Percentiles rank a stretch among this genome's conserved stretches.
phyloP scores from a whole-genome alignment of 495 filamentous ascomycete genomes.

The Talaromyces stipitatus region DNA sequence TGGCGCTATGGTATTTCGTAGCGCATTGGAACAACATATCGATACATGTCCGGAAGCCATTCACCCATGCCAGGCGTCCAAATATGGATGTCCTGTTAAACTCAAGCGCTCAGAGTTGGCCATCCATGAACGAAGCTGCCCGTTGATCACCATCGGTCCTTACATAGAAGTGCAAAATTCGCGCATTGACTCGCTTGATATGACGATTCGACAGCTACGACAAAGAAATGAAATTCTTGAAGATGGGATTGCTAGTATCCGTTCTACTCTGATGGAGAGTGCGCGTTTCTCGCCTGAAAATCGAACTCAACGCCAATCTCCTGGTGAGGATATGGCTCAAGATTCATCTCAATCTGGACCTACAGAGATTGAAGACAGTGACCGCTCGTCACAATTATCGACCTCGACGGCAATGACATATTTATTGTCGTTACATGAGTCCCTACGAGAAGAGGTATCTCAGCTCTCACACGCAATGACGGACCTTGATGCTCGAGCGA shows the following conservation, averaged over 20 bases:
- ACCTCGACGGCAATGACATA: conserved; percentile 44
- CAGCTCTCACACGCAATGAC: conserved; percentile 50
- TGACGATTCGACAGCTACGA: conserved; percentile 47
- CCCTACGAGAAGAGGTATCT: conserved; percentile 55
- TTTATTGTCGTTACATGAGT: conserved; percentile 60
- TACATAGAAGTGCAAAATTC: conserved; percentile 50
- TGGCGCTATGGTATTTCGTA: conserved; percentile 34
- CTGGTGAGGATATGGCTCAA: background rate
- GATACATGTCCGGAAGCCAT: conserved; percentile 46
- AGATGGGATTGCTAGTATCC: conserved; percentile 43
- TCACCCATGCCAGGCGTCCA: conserved; percentile 44
- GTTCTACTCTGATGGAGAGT: conserved; percentile 30
- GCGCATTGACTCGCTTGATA: conserved; percentile 47
- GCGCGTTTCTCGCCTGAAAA: conserved; percentile 15
- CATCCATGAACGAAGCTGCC: conserved; percentile 46
- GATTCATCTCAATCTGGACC: background rate
- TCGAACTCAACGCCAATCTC: background rate
- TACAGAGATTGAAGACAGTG: background rate
- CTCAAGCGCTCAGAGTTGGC: conserved; percentile 41
- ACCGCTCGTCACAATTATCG: conserved; percentile 16
- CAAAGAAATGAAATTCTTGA: conserved; percentile 54
- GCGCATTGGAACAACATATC: conserved; percentile 42
- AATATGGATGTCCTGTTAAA: conserved; percentile 49
- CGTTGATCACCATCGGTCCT: conserved; percentile 51
- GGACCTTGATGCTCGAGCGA: conserved; percentile 57